Percentiles rank a stretch among this genome's conserved stretches.
phyloP scores from a whole-genome alignment of 352 stramenopile genomes.

The Albugo laibachii region DNA sequence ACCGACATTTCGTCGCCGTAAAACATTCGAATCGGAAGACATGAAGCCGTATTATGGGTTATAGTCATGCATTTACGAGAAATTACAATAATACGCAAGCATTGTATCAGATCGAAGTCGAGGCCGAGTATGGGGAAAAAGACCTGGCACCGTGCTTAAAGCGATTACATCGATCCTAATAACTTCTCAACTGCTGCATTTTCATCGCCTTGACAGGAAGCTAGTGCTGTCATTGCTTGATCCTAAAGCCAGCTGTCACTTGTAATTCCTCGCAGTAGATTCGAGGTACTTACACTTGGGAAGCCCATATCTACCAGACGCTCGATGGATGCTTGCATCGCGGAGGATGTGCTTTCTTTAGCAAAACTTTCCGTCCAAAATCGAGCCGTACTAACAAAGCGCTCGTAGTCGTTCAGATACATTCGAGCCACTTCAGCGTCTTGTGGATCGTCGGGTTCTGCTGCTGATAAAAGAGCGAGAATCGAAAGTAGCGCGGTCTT shows the following conservation, averaged over 20 bases:
- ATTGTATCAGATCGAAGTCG: too few species aligned
- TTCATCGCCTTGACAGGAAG: constrained; percentile 57
- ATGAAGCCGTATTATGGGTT: too few species aligned
- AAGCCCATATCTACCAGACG: constrained; percentile 80
- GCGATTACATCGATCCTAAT: constrained; percentile 4
- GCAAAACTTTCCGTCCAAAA: constrained; percentile 94
- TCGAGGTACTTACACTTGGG: constrained; percentile 17
- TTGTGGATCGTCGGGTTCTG: constrained; percentile 82
- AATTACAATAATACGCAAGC: too few species aligned
- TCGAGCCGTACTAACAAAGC: constrained; percentile 87
- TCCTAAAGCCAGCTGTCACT: constrained; percentile 13
- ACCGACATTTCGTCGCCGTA: too few species aligned
- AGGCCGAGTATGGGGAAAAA: too few species aligned
- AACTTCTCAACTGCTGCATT: constrained; percentile 77
- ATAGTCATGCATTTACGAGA: too few species aligned
- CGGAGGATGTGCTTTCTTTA: constrained; percentile 35
- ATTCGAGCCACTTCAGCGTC: constrained; percentile 93
- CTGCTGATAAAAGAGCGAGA: constrained; percentile 87
- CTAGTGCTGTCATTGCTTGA: constrained; percentile 41
- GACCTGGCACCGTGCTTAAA: too few species aligned
- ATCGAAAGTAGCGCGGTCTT: constrained; percentile 93
- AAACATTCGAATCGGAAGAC: too few species aligned
- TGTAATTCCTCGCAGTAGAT: background rate
- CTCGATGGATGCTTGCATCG: constrained; percentile 24
- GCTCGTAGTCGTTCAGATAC: constrained; percentile 83